These are phyloP conservation scores for Teratosphaeria nubilosa DNA, from an alignment of 2,329 filamentous ascomycete genomes.

Conservation along the genomic window DNA sequence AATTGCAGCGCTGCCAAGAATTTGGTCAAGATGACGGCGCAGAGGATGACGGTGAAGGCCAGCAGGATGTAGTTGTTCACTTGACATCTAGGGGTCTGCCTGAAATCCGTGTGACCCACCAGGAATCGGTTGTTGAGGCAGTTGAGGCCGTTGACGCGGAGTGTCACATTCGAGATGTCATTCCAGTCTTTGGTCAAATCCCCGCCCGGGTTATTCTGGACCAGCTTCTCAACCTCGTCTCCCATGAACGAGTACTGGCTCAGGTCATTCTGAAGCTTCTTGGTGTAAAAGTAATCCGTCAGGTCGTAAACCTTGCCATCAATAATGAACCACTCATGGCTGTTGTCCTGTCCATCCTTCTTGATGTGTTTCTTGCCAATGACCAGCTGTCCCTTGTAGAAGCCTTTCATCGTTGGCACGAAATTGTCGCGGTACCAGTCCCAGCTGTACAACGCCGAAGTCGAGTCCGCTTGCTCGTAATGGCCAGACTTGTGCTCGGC, in stretches of 20 bases:
- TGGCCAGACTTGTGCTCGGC: constrained; percentile 60
- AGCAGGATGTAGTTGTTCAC: constrained; percentile 88
- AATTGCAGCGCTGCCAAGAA: constrained; percentile 91
- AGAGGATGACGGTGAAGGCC: constrained; percentile 76
- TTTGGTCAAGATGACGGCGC: constrained; percentile 69
- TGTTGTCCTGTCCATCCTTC: constrained; percentile 54
- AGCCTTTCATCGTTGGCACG: constrained; percentile 69
- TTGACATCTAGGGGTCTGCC: constrained; percentile 62
- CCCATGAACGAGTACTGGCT: constrained; percentile 63
- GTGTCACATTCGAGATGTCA: constrained; percentile 38
- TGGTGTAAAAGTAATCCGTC: constrained; percentile 80
- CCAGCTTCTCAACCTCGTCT: constrained; percentile 51
- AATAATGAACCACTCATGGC: constrained; percentile 72
- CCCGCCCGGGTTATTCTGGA: constrained; percentile 65
- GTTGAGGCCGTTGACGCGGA: constrained; percentile 58
- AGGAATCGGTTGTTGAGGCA: constrained; percentile 82
- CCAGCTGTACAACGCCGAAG: constrained; percentile 47
- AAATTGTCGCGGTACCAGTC: constrained; percentile 74
- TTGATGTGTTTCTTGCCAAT: constrained; percentile 51
- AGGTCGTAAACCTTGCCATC: constrained; percentile 73
- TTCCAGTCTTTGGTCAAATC: constrained; percentile 65
- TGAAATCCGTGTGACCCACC: constrained; percentile 75
- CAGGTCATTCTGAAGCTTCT: constrained; percentile 45
- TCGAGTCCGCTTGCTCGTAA: constrained; percentile 42
- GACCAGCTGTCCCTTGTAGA: constrained; percentile 79